Evolutionary conservation across 768 basidiomycete species (phyloP).

Genomic region (Termitomyces sp.): DNA sequence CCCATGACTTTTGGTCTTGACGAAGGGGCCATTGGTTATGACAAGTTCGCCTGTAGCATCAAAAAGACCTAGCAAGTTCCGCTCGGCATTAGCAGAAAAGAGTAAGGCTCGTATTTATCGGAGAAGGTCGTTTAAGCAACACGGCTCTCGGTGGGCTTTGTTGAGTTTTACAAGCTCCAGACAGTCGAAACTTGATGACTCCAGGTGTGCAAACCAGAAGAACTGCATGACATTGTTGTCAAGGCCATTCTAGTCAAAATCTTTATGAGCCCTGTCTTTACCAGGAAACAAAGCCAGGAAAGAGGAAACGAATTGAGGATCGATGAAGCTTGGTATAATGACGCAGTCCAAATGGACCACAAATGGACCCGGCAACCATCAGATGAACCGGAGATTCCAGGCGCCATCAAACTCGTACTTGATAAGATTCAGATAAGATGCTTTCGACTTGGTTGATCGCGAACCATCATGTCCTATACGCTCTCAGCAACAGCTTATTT

Average conservation of each 20-base stretch:
- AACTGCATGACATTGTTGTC: not conserved
- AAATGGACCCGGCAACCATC: too few relatives aligned
- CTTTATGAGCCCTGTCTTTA: not conserved
- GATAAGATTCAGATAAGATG: conserved; percentile 1
- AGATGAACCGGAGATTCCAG: not conserved
- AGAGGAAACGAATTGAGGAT: not conserved
- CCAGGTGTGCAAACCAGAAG: not conserved
- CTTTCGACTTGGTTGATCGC: not conserved
- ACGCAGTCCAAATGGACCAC: not conserved
- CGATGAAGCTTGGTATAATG: not conserved
- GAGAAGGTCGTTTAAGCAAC: not conserved
- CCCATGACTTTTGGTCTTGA: too few relatives aligned
- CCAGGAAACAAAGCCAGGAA: not conserved
- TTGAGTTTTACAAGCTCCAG: not conserved
- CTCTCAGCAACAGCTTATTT: conserved; percentile 60
- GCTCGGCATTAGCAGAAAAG: not conserved
- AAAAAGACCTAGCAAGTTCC: not conserved
- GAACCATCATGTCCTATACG: conserved; percentile 33
- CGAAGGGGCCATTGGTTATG: too few relatives aligned
- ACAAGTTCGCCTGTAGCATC: too few relatives aligned
- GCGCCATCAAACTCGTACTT: not conserved
- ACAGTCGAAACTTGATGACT: not conserved
- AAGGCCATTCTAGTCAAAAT: not conserved
- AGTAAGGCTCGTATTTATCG: not conserved
- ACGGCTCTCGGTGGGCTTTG: not conserved